Percentiles rank a stretch among this genome's conserved stretches.
These are phyloP conservation scores for Lactarius pseudohatsudake DNA, from an alignment of 768 basidiomycete genomes.

Conservation along the genomic window DNA sequence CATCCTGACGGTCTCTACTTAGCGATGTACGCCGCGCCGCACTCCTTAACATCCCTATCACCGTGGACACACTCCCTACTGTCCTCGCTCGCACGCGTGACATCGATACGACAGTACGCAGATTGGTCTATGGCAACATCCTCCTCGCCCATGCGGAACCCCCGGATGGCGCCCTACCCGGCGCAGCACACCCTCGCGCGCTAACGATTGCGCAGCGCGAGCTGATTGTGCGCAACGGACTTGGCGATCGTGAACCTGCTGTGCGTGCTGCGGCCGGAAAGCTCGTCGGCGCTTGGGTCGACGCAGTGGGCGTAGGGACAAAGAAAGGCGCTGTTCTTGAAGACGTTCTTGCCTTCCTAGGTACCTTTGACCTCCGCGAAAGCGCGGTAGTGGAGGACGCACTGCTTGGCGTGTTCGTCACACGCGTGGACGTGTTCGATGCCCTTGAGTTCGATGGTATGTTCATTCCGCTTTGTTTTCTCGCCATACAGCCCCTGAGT, in stretches of 20 bases:
- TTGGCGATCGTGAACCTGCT: slow-evolving; percentile 77
- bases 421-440: slow-evolving; percentile 63
- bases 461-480: slow-evolving; percentile 28
- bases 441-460: slow-evolving; percentile 67
- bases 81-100: slow-evolving; percentile 81
- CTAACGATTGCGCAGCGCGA: slow-evolving; percentile 75
- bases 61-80: slow-evolving; percentile 52
- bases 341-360: slow-evolving; percentile 49
- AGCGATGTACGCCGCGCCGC: slow-evolving; percentile 88
- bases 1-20: slow-evolving; percentile 8
- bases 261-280: slow-evolving; percentile 73
- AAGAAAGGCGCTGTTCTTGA: slow-evolving; percentile 41
- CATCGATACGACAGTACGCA: slow-evolving; percentile 70
- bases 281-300: slow-evolving; percentile 76
- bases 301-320: slow-evolving; percentile 44
- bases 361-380: slow-evolving; percentile 58
- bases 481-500: background rate
- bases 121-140: slow-evolving; percentile 63
- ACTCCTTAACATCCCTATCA: slow-evolving; percentile 67
- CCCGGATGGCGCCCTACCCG: slow-evolving; percentile 32
- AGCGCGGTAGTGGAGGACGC: slow-evolving; percentile 71
- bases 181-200: slow-evolving; percentile 60
- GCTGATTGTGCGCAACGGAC: slow-evolving; percentile 73
- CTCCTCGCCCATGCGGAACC: slow-evolving; percentile 44
- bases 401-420: slow-evolving; percentile 67